phyloP scores from a whole-genome alignment of 2,329 filamentous ascomycete species.

The Aspergillus novofumigatus region DNA sequence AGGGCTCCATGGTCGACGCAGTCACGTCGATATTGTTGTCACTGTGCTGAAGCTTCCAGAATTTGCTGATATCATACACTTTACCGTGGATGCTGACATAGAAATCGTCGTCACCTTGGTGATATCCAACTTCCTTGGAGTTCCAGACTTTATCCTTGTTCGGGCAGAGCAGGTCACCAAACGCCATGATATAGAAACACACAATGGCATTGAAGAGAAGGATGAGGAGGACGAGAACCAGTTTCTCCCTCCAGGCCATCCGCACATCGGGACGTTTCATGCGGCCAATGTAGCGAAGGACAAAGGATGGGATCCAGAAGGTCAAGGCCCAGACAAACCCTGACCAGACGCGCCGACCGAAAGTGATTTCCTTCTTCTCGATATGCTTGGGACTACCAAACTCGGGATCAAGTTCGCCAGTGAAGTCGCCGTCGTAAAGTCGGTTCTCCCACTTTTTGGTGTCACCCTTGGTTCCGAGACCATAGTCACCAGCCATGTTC shows the following conservation, averaged over 20 bases:
- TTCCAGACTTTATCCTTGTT: slow-evolving; percentile 90
- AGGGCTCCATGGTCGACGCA: slow-evolving; percentile 64
- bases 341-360: slow-evolving; percentile 72
- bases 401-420: slow-evolving; percentile 70
- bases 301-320: slow-evolving; percentile 88
- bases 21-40: slow-evolving; percentile 54
- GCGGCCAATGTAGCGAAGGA: slow-evolving; percentile 75
- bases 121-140: slow-evolving; percentile 61
- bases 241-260: slow-evolving; percentile 94
- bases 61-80: slow-evolving; percentile 89
- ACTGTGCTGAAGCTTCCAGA: slow-evolving; percentile 81
- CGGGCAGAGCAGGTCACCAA: slow-evolving; percentile 82
- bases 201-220: slow-evolving; percentile 73
- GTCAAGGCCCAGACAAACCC: slow-evolving; percentile 78
- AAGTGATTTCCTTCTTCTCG: slow-evolving; percentile 62
- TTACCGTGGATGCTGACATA: slow-evolving; percentile 83
- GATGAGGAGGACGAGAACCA: slow-evolving; percentile 78
- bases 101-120: slow-evolving; percentile 70
- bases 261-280: slow-evolving; percentile 98
- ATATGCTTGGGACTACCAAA: slow-evolving; percentile 72
- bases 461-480: slow-evolving; percentile 82
- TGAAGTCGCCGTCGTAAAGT: slow-evolving; percentile 68
- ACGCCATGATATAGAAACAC: slow-evolving; percentile 87
- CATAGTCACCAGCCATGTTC: slow-evolving; percentile 75
- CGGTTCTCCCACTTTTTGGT: slow-evolving; percentile 63